Evolutionary conservation across 2,329 filamentous ascomycete genomes (phyloP).

Genomic region (Claviceps purpurea): DNA sequence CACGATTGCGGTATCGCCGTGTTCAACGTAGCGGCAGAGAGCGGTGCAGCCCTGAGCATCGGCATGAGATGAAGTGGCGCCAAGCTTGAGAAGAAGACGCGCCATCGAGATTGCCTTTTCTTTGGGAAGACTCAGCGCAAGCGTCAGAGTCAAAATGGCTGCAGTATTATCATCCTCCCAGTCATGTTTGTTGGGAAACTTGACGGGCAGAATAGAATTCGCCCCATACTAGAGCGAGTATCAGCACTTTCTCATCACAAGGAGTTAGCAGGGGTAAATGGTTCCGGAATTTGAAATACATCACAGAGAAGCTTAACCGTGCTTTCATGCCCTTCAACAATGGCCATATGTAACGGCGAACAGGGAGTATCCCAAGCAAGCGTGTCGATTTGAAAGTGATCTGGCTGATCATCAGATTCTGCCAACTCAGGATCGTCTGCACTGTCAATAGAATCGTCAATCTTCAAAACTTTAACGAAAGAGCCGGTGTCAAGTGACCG

Average conservation of each 20-base stretch:
- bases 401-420: conserved; percentile 51
- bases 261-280: not conserved
- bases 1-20: conserved; percentile 32
- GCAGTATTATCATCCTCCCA: conserved; percentile 29
- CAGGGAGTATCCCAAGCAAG: conserved; percentile 67
- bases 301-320: conserved; percentile 57
- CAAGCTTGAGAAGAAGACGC: conserved; percentile 50
- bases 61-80: conserved; percentile 60
- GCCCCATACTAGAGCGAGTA: conserved; percentile 50
- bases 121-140: conserved; percentile 51
- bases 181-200: conserved; percentile 36
- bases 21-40: conserved; percentile 50
- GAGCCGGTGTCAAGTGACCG: conserved; percentile 52
- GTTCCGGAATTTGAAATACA: conserved; percentile 18
- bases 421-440: conserved; percentile 33
- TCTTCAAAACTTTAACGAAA: conserved; percentile 52
- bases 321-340: conserved; percentile 56
- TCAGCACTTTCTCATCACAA: not conserved
- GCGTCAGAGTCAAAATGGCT: conserved; percentile 55
- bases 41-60: conserved; percentile 51
- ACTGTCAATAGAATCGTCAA: conserved; percentile 17
- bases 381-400: conserved; percentile 67
- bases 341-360: conserved; percentile 67
- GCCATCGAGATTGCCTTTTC: conserved; percentile 54
- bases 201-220: conserved; percentile 62